Base-by-base conservation (phyloP, 2,329 filamentous ascomycete genomes). In the Leptographium flavum region DNA sequence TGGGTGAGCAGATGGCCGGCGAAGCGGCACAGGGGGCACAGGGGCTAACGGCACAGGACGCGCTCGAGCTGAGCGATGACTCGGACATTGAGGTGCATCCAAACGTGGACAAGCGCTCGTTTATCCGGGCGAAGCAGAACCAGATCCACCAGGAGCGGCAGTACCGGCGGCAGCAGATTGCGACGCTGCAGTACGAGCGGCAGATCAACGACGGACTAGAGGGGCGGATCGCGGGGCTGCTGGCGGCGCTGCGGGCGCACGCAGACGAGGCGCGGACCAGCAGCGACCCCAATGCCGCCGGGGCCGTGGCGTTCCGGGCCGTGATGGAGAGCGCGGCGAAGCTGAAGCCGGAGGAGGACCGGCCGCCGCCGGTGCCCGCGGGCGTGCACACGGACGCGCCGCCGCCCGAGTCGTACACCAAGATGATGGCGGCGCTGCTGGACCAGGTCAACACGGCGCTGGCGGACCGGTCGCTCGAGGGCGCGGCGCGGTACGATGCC, bases 11-110 rank as follows among this genome's bases (percentile, higher is more conserved):
- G n/a, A n/a, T n/a, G n/a, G n/a, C n/a, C n/a, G n/a, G n/a, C n/a
- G n/a, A n/a, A n/a, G n/a, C n/a, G n/a, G n/a, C n/a, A n/a, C n/a
- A n/a, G n/a, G n/a, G n/a, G n/a, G n/a, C n/a, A n/a, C n/a, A n/a
- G n/a, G n/a, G n/a, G n/a, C n/a, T n/a, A n/a, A n/a, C n/a, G n/a
- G n/a, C 22, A 36, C 17, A 85, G 81, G 84, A 96, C 61, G 81
- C 83, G 48, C 76, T 98, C 59, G 92, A 98, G 78, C 80, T 98
- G 60, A 94, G 87, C 58, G 92, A 98, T 65, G 92, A 98, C 66
- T 95, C 87, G 43, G 92, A 98, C 58, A 81, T 98, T 56, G 92
- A 98, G 67, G 92, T 96, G 43, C 92, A 98, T 64, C 92, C 92
- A 49, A 98, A 98, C 61, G 92, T 98, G 61, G 92, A 98, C 69